Base-by-base conservation (phyloP, 768 basidiomycete species). In the Leccinum olivaceopallidum region DNA sequence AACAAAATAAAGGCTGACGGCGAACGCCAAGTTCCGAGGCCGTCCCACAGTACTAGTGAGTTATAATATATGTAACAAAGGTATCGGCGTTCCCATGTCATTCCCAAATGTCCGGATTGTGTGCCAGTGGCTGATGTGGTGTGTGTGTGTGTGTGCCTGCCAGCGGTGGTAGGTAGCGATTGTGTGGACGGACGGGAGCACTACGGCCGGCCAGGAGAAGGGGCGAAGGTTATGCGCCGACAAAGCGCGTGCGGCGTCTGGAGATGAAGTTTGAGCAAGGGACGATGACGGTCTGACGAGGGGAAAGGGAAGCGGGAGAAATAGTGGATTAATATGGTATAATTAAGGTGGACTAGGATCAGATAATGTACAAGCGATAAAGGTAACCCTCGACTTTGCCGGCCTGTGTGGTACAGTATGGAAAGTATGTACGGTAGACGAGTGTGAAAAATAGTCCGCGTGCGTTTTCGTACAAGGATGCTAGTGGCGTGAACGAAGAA, bases 261-360 rank as follows among this genome's bases (percentile, higher is more conserved):
- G 20, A 47, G 44, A 34, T 18, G 8, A 22, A 37, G 12, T 24
- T 30, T 34, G 30, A n/a, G 12, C 39, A 16, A 14, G 37, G 44
- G 44, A 20, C 8, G 9, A 58, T 44, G 57, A 59, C 58, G 42
- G 44, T 59, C 34, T 39, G 8, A 9, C 18, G 56, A 30, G 59
- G 42, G 57, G 57, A 59, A 30, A 47, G 44, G 44, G 44, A 47
- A 12, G 9, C 57, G 56, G 30, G 39, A 44, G 48, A 59, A 62
- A 32, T 60, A 72, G 49, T 59, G 54, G 28, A 67, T 75, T 72
- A 74, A 73, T 74, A 74, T 59, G 67, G 73, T 69, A 74, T 74
- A 75, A 74, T 75, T 74, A 74, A 64, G 53, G 53, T 50, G 26
- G 42, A 63, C 58, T 72, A 70, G 58, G 53, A 65, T 60, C 65